Evolutionary conservation across 2,329 filamentous ascomycete genomes (phyloP), one percentile per base, ranked within the genome.

Genomic region (Scopulariopsis brevicaulis): DNA sequence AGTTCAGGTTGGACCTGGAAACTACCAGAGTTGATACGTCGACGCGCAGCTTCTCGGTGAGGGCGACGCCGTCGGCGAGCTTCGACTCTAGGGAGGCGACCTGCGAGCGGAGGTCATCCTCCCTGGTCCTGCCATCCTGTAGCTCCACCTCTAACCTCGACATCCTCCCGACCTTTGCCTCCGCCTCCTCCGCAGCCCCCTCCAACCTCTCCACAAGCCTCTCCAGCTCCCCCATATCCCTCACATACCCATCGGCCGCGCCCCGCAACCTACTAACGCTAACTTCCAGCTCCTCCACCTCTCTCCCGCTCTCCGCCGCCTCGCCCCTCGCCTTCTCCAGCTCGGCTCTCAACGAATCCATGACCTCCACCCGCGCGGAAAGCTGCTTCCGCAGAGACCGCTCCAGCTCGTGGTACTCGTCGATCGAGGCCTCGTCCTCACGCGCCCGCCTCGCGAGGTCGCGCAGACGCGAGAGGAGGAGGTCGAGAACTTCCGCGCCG

Each of bases 391-490:
- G 75, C 14, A 86, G 71, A 0, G 77, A 78, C 0, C 73, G 68
- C 68, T 84, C 81, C 6, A 80, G 74, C 24, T 74, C 74, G 64
- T 81, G 81, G 67, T 83, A 82, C 68, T 85, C 79, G 64, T 85
- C 82, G 37, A 85, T 78, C 32, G 71, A 67, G n/a, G 73, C 73
- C 54, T 84, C 81, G 48, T 74, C 73, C 54, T 80, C 77, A 32
- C 71, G 74, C 10, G 69, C 70, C 57, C 71, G 73, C 51, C 71
- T 72, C 1, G 77, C 70, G 35, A 85, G 72, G 15, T 73, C 70
- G 2, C 79, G 76, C 2, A 85, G 73, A 0, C 76, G 71, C 0
- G 65, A 65, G 0, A 85, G 73, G 5, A 85, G 65, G 14, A 83
- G 72, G 59, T 82, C 79, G 0, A 86, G 73, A 0, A 85, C 74